These are phyloP conservation scores for Pestalotiopsis sp. DNA, from an alignment of 2,329 filamentous ascomycete species.

Conservation along the genomic window DNA sequence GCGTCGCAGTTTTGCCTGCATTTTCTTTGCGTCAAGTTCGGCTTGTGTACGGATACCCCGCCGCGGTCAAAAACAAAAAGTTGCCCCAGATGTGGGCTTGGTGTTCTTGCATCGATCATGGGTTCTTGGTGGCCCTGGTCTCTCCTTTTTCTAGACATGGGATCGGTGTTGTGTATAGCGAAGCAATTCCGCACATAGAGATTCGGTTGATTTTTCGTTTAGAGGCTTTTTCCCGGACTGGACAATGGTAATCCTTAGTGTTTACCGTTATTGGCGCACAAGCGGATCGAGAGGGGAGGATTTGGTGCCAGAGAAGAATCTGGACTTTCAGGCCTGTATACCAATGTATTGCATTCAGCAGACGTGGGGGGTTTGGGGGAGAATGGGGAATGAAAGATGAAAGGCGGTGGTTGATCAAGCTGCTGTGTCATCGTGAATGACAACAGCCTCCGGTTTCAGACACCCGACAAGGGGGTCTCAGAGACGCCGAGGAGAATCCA, in stretches of 20 bases:
- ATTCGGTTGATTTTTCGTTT: background rate
- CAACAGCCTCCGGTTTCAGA: constrained; percentile 12
- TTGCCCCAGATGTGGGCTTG: background rate
- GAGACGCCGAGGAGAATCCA: constrained; percentile 10
- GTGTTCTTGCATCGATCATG: constrained; percentile 1
- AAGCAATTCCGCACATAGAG: constrained; percentile 6
- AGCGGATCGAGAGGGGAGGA: background rate
- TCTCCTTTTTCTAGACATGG: constrained; percentile 10
- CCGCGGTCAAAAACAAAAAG: background rate
- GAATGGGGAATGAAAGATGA: background rate
- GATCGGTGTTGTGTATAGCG: constrained; percentile 2
- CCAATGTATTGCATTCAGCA: background rate
- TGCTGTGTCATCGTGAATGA: constrained; percentile 11
- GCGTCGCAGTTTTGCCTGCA: background rate
- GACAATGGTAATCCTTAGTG: constrained; percentile 25
- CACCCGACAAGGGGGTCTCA: background rate
- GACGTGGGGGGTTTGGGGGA: background rate
- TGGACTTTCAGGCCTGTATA: constrained; percentile 3
- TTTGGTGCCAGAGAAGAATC: background rate
- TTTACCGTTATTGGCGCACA: constrained; percentile 20
- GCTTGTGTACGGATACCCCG: constrained; percentile 2
- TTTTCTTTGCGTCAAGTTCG: constrained; percentile 5
- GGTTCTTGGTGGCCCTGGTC: background rate
- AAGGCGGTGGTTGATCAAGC: background rate
- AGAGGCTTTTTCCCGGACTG: constrained; percentile 3